Conservation (phyloP, 805 yeast genomes). For the Monosporozyma servazzii region DNA sequence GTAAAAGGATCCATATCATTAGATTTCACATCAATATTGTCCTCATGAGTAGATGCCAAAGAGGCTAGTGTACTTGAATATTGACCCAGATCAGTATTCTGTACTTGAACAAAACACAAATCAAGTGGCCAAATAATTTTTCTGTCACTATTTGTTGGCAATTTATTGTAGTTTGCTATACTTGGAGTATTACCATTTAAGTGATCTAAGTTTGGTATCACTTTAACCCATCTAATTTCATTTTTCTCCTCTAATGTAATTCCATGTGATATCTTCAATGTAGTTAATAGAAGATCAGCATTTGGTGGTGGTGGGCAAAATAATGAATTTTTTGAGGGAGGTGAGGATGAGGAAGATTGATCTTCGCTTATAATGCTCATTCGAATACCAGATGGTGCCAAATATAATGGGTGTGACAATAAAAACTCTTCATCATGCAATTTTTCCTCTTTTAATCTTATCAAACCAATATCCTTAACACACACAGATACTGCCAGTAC, state of each 20-base stretch:
- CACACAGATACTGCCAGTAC: conserved; percentile 34
- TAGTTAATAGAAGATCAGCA: conserved; percentile 29
- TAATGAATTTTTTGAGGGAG: background rate
- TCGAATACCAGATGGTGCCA: conserved; percentile 50
- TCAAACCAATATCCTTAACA: conserved; percentile 27
- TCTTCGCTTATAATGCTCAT: conserved; percentile 30
- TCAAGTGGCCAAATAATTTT: conserved; percentile 66
- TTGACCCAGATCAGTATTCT: conserved; percentile 3
- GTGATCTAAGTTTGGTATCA: conserved; percentile 60
- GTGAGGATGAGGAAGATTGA: background rate
- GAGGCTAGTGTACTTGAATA: background rate
- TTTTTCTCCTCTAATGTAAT: conserved; percentile 19
- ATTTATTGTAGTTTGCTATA: conserved; percentile 46
- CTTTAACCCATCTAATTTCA: conserved; percentile 49
- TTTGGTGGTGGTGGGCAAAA: conserved; percentile 36
- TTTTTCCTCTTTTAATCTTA: conserved; percentile 25
- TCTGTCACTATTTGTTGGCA: conserved; percentile 25
- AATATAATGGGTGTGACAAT: conserved; percentile 34
- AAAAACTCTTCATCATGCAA: conserved; percentile 17
- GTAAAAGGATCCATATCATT: conserved; percentile 7
- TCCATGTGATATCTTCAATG: conserved; percentile 34
- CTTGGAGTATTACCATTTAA: conserved; percentile 59
- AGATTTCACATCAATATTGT: conserved; percentile 4
- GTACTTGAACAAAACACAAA: conserved; percentile 50
- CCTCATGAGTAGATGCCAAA: background rate